These are phyloP conservation scores for Dictyostelium purpureum DNA, from an alignment of 78 protist species.

Conservation along the genomic window DNA sequence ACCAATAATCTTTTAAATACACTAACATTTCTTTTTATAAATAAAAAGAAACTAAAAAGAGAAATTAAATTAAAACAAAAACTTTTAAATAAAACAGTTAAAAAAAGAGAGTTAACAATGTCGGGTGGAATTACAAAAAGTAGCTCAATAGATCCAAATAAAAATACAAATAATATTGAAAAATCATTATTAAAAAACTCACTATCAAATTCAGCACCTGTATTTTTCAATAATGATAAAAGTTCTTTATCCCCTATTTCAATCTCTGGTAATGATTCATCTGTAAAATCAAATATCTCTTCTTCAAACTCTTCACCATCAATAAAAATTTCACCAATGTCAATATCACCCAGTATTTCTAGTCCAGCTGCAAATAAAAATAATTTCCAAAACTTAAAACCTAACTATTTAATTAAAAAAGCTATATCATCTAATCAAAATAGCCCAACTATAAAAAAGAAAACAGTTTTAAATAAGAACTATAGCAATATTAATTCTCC, in stretches of 20 bases:
- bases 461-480: too few species aligned
- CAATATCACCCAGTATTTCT: background rate
- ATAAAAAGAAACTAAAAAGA: slow-evolving; percentile 37
- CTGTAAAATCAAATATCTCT: background rate
- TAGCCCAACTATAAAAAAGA: too few species aligned
- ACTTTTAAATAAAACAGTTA: slow-evolving; percentile 16
- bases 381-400: too few species aligned
- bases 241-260: background rate
- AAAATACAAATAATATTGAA: background rate
- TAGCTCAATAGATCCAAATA: background rate
- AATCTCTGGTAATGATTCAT: background rate
- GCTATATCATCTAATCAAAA: background rate
- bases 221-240: background rate
- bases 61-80: slow-evolving; percentile 67
- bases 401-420: too few species aligned
- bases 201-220: slow-evolving; percentile 6
- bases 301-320: slow-evolving; percentile 5
- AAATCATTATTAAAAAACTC: background rate
- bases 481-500: background rate
- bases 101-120: background rate
- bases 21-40: background rate
- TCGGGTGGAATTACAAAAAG: background rate
- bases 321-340: background rate
- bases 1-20: background rate
- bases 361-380: background rate